Evolutionary conservation across 257 asterid species (phyloP).

Genomic region (Jasminum sambac): DNA sequence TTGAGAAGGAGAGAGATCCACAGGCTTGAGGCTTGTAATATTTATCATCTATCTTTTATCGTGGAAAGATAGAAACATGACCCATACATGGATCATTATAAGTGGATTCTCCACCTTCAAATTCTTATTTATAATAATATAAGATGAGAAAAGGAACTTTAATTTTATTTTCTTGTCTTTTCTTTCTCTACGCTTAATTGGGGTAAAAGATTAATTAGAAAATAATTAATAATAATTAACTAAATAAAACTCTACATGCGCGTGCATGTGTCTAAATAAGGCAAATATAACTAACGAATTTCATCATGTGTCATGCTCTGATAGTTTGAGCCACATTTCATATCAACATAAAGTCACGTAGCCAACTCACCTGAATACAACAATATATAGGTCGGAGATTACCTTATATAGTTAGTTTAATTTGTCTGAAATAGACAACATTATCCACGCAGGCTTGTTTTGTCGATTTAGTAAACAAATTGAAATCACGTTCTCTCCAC

Average conservation of each 20-base stretch:
- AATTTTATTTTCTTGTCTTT: too few species aligned
- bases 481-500: conserved; percentile 55
- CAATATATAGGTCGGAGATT: background rate
- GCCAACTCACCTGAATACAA: background rate
- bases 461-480: conserved; percentile 40
- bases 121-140: too few species aligned
- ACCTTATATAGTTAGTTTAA: background rate
- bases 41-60: background rate
- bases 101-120: too few species aligned
- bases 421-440: background rate
- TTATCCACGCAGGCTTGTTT: conserved; percentile 42
- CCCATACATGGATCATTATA: background rate
- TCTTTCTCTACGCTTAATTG: too few species aligned
- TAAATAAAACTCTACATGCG: background rate
- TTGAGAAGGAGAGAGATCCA: background rate
- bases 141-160: too few species aligned
- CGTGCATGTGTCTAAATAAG: background rate
- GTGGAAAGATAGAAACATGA: background rate
- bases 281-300: background rate
- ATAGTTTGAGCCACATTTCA: background rate
- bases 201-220: too few species aligned
- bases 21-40: too few species aligned
- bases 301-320: background rate
- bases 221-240: too few species aligned
- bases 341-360: background rate